Evolutionary conservation across 2,329 filamentous ascomycete genomes (phyloP).

Genomic region (Onygenales sp.): DNA sequence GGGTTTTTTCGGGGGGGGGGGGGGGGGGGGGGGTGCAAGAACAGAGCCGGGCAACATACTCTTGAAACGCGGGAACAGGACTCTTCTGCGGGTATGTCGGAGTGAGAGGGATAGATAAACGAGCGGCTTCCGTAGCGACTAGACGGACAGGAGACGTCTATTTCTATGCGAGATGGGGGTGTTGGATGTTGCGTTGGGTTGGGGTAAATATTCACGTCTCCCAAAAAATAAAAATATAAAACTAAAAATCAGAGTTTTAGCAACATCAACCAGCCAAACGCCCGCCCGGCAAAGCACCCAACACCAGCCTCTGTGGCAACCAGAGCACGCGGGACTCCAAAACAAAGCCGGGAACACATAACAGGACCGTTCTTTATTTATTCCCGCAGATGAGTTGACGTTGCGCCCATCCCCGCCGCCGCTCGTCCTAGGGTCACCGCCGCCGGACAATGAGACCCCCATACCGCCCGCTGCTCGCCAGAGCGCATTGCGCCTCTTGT

Average conservation of each 20-base stretch:
- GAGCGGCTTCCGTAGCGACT: no score
- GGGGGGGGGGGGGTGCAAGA: no score
- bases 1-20: no score
- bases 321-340: no score
- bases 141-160: neutral
- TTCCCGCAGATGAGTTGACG: neutral
- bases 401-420: neutral
- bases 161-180: neutral
- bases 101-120: no score
- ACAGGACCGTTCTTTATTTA: neutral
- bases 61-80: no score
- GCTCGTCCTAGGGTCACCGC: neutral
- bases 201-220: neutral
- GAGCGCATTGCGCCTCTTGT: conserved; percentile 26
- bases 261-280: neutral
- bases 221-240: neutral
- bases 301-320: no score
- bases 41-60: neutral
- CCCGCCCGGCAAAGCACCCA: no score
- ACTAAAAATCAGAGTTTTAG: neutral
- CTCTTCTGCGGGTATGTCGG: no score
- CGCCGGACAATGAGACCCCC: conserved; percentile 20
- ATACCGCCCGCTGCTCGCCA: conserved; percentile 16
- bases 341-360: no score
- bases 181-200: neutral